phyloP scores from a whole-genome alignment of 176 grass and related monocot genomes.

The Paspalum notatum region DNA sequence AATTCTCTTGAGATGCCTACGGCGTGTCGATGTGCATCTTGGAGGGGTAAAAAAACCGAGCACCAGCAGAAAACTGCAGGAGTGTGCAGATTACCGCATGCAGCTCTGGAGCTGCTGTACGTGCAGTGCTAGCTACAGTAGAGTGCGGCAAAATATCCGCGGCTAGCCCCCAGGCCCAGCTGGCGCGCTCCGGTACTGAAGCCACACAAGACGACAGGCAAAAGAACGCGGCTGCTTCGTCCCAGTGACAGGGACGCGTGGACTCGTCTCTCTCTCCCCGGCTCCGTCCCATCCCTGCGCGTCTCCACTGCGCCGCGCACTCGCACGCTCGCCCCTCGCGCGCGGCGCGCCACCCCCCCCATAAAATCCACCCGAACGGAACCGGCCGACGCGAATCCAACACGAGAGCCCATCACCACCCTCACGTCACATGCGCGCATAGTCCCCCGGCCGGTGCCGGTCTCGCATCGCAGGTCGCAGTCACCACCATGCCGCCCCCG shows the following conservation, averaged over 20 bases:
- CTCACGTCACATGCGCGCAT: conserved; percentile 29
- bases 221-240: conserved; percentile 28
- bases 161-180: conserved; percentile 16
- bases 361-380: conserved; percentile 53
- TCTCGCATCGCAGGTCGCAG: conserved; percentile 14
- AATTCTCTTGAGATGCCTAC: too few relatives aligned
- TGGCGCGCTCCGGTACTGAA: conserved; percentile 18
- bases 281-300: background rate
- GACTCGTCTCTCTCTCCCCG: background rate
- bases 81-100: background rate
- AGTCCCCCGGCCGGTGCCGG: conserved; percentile 17
- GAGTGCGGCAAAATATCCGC: background rate
- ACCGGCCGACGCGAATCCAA: conserved; percentile 38
- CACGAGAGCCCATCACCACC: conserved; percentile 3
- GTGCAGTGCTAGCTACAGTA: background rate
- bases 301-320: background rate
- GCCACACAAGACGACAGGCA: conserved; percentile 48
- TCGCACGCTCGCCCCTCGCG: background rate
- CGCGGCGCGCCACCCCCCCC: conserved; percentile 24
- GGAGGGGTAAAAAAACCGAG: background rate
- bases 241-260: conserved; percentile 18
- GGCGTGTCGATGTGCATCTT: background rate
- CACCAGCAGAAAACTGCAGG: background rate
- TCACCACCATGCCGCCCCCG: conserved; percentile 45
- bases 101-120: background rate